Evolutionary conservation across 176 grass and related monocot genomes (phyloP).

Genomic region (Rhynchospora tenuis): DNA sequence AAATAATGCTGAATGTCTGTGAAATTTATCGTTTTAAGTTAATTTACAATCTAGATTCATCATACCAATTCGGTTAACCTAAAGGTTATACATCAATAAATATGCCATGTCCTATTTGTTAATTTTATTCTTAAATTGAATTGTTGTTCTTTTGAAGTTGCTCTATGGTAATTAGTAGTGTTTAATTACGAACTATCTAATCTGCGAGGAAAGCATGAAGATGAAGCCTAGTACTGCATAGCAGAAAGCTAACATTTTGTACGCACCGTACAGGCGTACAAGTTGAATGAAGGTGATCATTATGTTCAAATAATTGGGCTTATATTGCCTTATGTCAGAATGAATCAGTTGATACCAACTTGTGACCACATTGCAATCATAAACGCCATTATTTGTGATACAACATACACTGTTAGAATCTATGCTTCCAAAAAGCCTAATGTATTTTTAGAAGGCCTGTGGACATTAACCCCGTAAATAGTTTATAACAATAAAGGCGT

Average conservation of each 20-base stretch:
- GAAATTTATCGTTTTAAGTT: neutral
- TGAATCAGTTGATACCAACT: neutral
- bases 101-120: neutral
- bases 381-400: neutral
- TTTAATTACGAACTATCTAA: neutral
- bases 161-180: too few relatives aligned
- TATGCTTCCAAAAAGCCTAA: neutral
- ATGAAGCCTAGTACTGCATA: neutral
- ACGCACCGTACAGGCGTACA: neutral
- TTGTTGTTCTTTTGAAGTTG: neutral
- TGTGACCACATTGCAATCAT: neutral
- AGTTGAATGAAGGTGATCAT: neutral
- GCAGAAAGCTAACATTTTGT: conserved; percentile 1
- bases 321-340: neutral
- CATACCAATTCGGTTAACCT: neutral
- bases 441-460: neutral
- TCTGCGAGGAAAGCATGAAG: neutral
- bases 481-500: conserved; percentile 2
- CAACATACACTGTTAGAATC: neutral
- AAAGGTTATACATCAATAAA: neutral
- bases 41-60: neutral
- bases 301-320: neutral
- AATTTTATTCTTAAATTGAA: neutral
- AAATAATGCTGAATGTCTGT: neutral
- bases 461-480: neutral